Conservation (phyloP, 371 early-diverging fungal species). For the Syncephalastrum monosporum region DNA sequence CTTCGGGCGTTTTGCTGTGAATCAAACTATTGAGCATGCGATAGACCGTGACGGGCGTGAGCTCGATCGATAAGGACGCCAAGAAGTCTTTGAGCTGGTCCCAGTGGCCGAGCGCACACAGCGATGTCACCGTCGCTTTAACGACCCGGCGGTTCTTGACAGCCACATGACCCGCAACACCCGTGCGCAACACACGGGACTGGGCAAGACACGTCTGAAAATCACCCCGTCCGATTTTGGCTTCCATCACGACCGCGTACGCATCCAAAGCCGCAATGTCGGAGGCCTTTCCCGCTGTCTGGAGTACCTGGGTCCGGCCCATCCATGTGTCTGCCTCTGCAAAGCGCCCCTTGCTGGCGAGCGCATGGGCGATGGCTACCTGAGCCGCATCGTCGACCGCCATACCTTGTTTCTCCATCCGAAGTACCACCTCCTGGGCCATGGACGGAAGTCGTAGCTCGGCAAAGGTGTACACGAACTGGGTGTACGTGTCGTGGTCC, state of each 20-base stretch:
- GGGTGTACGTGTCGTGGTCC: slow-evolving; percentile 17
- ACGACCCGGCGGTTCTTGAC: slow-evolving; percentile 29
- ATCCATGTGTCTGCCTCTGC: slow-evolving; percentile 10
- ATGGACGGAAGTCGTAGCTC: not conserved
- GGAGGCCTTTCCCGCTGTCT: slow-evolving; percentile 1
- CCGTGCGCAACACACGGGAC: slow-evolving; percentile 7
- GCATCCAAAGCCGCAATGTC: slow-evolving; percentile 16
- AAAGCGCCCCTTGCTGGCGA: slow-evolving; percentile 20
- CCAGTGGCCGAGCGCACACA: slow-evolving; percentile 19
- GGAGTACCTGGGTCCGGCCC: slow-evolving; percentile 12
- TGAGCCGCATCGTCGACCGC: slow-evolving; percentile 7
- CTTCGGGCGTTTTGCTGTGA: slow-evolving; percentile 8
- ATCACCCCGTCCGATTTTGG: slow-evolving; percentile 20
- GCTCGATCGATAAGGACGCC: slow-evolving; percentile 12
- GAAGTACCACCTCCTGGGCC: slow-evolving; percentile 1
- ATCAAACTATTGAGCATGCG: slow-evolving; percentile 24
- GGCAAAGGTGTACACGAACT: slow-evolving; percentile 25
- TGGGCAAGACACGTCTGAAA: slow-evolving; percentile 18
- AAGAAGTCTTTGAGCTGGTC: slow-evolving; percentile 6
- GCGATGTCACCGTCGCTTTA: slow-evolving; percentile 22
- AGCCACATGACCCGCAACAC: not conserved
- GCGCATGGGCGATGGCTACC: slow-evolving; percentile 21
- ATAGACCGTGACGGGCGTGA: slow-evolving; percentile 22
- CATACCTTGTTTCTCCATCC: slow-evolving; percentile 17
- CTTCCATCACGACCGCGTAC: slow-evolving; percentile 31